phyloP scores from a whole-genome alignment of 805 yeast genomes.

The Yarrowia sp. region DNA sequence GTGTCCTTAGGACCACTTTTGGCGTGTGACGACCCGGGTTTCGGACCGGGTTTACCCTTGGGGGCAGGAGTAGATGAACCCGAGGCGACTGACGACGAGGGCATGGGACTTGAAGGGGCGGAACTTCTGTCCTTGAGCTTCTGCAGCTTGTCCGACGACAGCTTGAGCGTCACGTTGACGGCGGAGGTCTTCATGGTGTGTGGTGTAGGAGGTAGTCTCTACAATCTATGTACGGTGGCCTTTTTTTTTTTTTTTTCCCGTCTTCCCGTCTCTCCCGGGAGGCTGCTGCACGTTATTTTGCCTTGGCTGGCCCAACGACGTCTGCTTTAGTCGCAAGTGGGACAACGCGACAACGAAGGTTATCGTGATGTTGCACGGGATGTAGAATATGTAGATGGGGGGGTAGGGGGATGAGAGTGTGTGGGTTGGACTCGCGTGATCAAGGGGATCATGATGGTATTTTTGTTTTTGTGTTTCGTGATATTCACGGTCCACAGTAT shows the following conservation, averaged over 20 bases:
- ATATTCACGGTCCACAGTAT: too few species aligned
- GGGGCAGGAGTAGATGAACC: conserved; percentile 26
- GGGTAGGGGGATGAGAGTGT: background rate
- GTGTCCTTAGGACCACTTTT: conserved; percentile 34
- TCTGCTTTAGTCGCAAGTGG: background rate
- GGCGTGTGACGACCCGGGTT: conserved; percentile 24
- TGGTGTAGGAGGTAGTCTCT: background rate
- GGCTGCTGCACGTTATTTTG: conserved; percentile 17
- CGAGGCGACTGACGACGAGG: background rate
- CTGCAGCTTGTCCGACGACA: conserved; percentile 30
- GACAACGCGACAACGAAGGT: too few species aligned
- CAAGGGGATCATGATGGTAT: too few species aligned
- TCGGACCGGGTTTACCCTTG: conserved; percentile 25
- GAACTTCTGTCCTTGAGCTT: conserved; percentile 25
- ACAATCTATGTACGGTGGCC: background rate
- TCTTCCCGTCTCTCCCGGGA: too few species aligned
- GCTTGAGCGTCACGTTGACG: conserved; percentile 27
- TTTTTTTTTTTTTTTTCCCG: too few species aligned
- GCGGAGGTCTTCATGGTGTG: background rate
- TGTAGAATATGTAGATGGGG: background rate
- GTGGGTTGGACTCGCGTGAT: too few species aligned
- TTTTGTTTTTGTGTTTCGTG: too few species aligned
- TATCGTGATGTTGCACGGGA: too few species aligned
- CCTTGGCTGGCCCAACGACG: background rate
- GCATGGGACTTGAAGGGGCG: conserved; percentile 24